Base-by-base conservation (phyloP, 2,329 filamentous ascomycete genomes). In the Verticillium albo-atrum region DNA sequence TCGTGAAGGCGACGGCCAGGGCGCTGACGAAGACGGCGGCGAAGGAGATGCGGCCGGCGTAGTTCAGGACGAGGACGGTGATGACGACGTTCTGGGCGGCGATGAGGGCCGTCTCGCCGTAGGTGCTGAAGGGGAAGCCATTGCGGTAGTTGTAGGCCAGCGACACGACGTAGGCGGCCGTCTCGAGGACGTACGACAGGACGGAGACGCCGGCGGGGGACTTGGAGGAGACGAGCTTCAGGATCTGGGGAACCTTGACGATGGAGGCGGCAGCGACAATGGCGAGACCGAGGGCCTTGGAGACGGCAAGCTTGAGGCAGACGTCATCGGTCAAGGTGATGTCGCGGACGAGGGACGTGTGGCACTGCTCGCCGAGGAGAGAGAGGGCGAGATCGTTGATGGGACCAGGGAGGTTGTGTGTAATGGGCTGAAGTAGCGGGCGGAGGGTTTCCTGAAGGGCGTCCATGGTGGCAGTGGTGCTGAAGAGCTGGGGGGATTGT, bases 191-290 rank as follows among this genome's bases (percentile, higher is more conserved):
- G 79, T 97, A 98, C 32, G 91, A 90, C 52, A 96, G 83, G 77
- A 98, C 96, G 55, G 88, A 92, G 62, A 99, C 84, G 67, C 95
- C 95, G 52, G 86, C 85, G 28, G 92, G 87, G 55, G 92, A 97
- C 69, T 87, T 85, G 54, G 91, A 92, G 70, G 82, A 82, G 69
- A 95, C 77, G 56, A 99, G 87, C 81, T 99, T 99, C 74, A 97
- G 75, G 72, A 99, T 94, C 80, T 99, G 95, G 0, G 95, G 95
- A 27, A 99, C 87, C 79, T 99, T 99, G 80, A 99, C 93, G 68
- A 98, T 87, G 58, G 91, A 88, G 28, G 90, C 93, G 57, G 92
- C 92, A 66, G 84, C 89, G 71, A 99, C 92, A 77, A 99, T 99
- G 73, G 88, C 95, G 67, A 98, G 89, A 60, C 95, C 94, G 17